Conservation (phyloP, 257 asterid species). For the Solanum virginianum region DNA sequence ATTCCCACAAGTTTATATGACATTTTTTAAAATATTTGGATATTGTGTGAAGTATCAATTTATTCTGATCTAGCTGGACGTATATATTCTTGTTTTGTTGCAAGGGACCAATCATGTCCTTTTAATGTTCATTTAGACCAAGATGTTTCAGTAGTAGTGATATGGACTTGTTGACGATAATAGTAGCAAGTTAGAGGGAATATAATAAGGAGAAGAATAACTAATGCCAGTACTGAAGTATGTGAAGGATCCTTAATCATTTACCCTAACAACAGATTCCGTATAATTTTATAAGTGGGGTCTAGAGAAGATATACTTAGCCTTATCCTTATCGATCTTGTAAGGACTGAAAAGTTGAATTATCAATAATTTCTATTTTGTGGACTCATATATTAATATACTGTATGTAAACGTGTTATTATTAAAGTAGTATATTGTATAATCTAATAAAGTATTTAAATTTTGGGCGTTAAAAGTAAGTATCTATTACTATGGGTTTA, state of each 20-base stretch:
- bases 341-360: neutral
- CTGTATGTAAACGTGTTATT: too few species aligned
- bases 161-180: neutral
- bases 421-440: too few species aligned
- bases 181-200: neutral
- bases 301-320: neutral
- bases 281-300: neutral
- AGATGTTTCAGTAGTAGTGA: neutral
- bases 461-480: too few species aligned
- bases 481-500: too few species aligned
- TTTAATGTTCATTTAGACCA: neutral
- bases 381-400: too few species aligned
- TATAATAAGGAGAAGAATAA: neutral
- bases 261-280: neutral
- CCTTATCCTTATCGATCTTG: neutral
- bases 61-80: neutral
- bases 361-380: too few species aligned
- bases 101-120: neutral
- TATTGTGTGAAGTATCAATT: neutral
- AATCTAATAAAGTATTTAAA: too few species aligned
- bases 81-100: neutral
- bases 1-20: neutral
- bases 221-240: neutral
- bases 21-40: neutral
- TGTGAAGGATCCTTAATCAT: neutral